Conservation (phyloP, 2,329 filamentous ascomycete species). For the Clarireedia homoeocarpa region DNA sequence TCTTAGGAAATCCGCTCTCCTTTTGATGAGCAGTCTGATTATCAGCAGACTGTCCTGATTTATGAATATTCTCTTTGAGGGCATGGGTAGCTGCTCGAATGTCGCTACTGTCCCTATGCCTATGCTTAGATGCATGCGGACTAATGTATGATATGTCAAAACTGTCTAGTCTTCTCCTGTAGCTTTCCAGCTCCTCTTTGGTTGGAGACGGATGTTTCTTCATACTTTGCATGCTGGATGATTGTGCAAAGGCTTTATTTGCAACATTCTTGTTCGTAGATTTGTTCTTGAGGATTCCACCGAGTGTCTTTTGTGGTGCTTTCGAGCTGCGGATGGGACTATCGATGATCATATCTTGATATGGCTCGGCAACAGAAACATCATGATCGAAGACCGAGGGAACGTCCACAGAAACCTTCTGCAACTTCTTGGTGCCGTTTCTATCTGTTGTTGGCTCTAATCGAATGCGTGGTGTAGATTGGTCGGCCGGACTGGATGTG, state of each 20-base stretch:
- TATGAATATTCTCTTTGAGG: not conserved
- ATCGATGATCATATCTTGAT: slow-evolving; percentile 4
- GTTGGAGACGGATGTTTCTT: slow-evolving; percentile 25
- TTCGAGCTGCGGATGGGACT: not conserved
- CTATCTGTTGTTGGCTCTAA: slow-evolving; percentile 18
- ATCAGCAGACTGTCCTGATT: not conserved
- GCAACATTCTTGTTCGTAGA: not conserved
- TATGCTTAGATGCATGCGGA: not conserved
- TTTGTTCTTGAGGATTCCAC: not conserved
- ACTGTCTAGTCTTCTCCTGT: slow-evolving; percentile 8
- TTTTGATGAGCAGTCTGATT: not conserved
- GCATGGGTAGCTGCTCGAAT: not conserved
- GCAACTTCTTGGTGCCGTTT: slow-evolving; percentile 13
- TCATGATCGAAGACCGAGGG: slow-evolving; percentile 18
- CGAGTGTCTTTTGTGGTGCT: not conserved
- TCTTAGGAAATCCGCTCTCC: not conserved
- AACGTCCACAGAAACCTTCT: slow-evolving; percentile 12
- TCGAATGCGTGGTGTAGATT: slow-evolving; percentile 24
- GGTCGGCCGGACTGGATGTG: slow-evolving; percentile 23
- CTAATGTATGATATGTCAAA: not conserved
- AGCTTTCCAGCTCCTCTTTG: slow-evolving; percentile 19
- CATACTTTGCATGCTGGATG: not conserved
- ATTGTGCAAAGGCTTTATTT: not conserved
- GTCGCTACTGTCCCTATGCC: slow-evolving; percentile 3
- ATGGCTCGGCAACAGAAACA: not conserved